Conservation (phyloP, 108 stramenopile species). For the Fragilariopsis cylindrus region DNA sequence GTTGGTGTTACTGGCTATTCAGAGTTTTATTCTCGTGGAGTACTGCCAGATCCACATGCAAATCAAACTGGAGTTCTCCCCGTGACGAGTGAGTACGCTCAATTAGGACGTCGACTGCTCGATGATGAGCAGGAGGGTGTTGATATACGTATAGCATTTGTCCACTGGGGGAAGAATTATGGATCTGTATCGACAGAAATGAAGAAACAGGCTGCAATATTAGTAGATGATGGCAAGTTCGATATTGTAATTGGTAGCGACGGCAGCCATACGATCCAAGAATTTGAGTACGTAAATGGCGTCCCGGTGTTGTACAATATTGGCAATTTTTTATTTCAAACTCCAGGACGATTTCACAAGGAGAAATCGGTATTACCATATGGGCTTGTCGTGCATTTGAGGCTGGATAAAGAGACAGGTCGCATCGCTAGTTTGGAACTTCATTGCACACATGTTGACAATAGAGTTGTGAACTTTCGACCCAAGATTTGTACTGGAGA, state of each 20-base stretch:
- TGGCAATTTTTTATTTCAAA: constrained; percentile 15
- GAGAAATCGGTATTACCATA: too few species aligned
- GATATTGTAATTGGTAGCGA: too few species aligned
- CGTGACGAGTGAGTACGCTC: neutral
- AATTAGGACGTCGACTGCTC: neutral
- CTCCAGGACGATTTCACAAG: neutral
- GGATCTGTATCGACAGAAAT: neutral
- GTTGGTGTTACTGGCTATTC: too few species aligned
- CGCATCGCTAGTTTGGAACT: neutral
- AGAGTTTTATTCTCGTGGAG: too few species aligned
- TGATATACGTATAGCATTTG: constrained; percentile 8
- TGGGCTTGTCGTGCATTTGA: constrained; percentile 2
- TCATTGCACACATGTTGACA: constrained; percentile 10
- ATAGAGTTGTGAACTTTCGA: neutral
- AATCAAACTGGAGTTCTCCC: neutral
- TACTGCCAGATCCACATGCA: too few species aligned
- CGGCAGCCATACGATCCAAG: neutral
- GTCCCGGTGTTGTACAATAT: constrained; percentile 8
- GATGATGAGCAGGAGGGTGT: neutral
- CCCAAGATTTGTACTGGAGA: neutral
- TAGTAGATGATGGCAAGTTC: too few species aligned
- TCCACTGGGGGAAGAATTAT: constrained; percentile 11
- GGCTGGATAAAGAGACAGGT: neutral
- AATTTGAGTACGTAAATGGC: neutral
- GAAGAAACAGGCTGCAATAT: neutral